These are phyloP conservation scores for Dactylella cylindrospora DNA, from an alignment of 2,329 filamentous ascomycete species.

Conservation along the genomic window DNA sequence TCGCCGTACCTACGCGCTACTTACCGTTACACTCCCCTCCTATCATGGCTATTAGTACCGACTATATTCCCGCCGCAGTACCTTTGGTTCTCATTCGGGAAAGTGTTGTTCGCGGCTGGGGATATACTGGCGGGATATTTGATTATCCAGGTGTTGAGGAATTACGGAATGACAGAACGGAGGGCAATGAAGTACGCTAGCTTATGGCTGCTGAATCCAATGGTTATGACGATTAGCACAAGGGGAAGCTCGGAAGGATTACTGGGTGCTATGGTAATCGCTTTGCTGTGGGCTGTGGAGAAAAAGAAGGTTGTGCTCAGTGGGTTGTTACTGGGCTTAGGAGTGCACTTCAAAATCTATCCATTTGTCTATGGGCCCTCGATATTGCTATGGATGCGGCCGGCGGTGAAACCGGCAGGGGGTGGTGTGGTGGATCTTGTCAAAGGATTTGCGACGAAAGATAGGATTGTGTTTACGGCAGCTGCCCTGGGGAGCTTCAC, in stretches of 20 bases:
- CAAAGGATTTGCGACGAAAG: slow-evolving; percentile 57
- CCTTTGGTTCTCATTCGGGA: slow-evolving; percentile 77
- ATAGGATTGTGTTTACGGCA: slow-evolving; percentile 62
- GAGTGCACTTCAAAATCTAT: slow-evolving; percentile 98
- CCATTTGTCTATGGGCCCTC: slow-evolving; percentile 90
- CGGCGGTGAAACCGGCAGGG: slow-evolving; percentile 54
- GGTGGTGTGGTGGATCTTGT: slow-evolving; percentile 42
- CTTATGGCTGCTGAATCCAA: slow-evolving; percentile 94
- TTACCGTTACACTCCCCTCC: slow-evolving; percentile 91
- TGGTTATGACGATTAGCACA: slow-evolving; percentile 97
- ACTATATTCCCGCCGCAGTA: slow-evolving; percentile 63
- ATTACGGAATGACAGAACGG: slow-evolving; percentile 54
- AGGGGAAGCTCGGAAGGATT: slow-evolving; percentile 90
- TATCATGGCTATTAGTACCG: slow-evolving; percentile 87
- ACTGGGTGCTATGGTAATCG: slow-evolving; percentile 79
- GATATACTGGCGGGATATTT: slow-evolving; percentile 85
- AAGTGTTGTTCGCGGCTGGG: slow-evolving; percentile 77
- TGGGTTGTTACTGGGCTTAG: slow-evolving; percentile 74
- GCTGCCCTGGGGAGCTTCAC: slow-evolving; percentile 73
- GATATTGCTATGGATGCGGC: slow-evolving; percentile 77
- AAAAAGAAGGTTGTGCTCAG: slow-evolving; percentile 65
- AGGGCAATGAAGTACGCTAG: slow-evolving; percentile 73
- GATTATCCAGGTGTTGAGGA: slow-evolving; percentile 57
- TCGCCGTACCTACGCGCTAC: slow-evolving; percentile 89
- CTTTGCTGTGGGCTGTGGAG: slow-evolving; percentile 78